A percentile compares a stretch with the other conserved stretches of the same genome.
phyloP scores from a whole-genome alignment of 176 grass and related monocot genomes.

The Oryza longistaminata region DNA sequence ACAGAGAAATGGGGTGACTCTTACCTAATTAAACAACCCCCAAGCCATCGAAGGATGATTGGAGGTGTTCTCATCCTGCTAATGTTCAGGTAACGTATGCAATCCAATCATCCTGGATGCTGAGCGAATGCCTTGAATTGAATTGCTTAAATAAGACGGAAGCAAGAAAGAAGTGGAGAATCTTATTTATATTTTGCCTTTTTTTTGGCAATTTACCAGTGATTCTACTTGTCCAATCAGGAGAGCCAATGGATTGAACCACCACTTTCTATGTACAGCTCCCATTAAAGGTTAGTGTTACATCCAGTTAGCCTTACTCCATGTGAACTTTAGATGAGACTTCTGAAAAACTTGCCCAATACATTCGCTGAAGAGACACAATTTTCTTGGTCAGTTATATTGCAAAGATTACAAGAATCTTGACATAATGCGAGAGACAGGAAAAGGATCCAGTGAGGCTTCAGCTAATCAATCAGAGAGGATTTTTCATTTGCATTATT shows the following conservation, averaged over 20 bases:
- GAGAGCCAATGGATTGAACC: conserved; percentile 65
- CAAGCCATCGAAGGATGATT: conserved; percentile 70
- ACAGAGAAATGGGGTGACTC: conserved; percentile 79
- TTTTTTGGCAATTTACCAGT: conserved; percentile 41
- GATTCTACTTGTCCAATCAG: conserved; percentile 57
- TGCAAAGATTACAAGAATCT: conserved; percentile 66
- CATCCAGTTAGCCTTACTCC: background rate
- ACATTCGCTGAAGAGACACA: conserved; percentile 14
- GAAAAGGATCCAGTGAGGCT: conserved; percentile 79
- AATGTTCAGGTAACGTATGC: conserved; percentile 72
- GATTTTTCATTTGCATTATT: conserved; percentile 93
- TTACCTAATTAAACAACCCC: conserved; percentile 59
- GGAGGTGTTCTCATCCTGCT: conserved; percentile 93
- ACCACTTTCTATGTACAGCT: conserved; percentile 81
- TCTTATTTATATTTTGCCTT: background rate
- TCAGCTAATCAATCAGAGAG: conserved; percentile 86
- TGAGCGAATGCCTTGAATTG: background rate
- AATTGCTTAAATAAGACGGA: background rate
- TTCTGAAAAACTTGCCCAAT: background rate
- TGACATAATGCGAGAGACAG: conserved; percentile 46
- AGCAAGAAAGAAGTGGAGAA: background rate
- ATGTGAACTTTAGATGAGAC: background rate
- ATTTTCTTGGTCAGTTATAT: conserved; percentile 65
- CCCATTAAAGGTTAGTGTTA: conserved; percentile 75
- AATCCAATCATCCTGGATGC: too few relatives aligned